Percentiles rank a stretch among this genome's conserved stretches.
Evolutionary conservation across 768 basidiomycete genomes (phyloP).

Genomic region (Cytidiella melzeri): DNA sequence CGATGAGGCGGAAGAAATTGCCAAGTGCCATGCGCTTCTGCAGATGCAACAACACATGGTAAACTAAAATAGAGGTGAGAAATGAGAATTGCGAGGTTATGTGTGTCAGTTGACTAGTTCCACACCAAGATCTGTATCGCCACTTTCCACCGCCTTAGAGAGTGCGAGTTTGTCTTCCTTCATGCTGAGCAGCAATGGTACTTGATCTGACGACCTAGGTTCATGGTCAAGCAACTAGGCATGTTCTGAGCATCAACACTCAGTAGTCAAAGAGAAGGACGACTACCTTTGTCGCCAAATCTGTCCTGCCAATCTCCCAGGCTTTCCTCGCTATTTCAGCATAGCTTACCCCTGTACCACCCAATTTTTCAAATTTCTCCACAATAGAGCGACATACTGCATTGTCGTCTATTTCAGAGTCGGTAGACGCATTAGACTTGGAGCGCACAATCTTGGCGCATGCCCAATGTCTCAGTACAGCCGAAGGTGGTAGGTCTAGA

Average conservation of each 20-base stretch:
- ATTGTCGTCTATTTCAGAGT: constrained; percentile 61
- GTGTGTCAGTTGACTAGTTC: neutral
- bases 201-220: constrained; percentile 82
- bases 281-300: constrained; percentile 77
- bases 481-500: constrained; percentile 76
- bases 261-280: neutral
- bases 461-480: constrained; percentile 94
- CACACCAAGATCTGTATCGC: constrained; percentile 90
- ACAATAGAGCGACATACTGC: constrained; percentile 80
- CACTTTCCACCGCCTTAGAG: constrained; percentile 86
- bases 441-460: constrained; percentile 82
- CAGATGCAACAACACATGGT: constrained; percentile 86
- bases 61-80: constrained; percentile 69
- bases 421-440: constrained; percentile 47
- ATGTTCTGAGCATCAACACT: neutral
- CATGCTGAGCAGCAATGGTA: constrained; percentile 90
- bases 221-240: constrained; percentile 86
- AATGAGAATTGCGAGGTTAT: too few species aligned
- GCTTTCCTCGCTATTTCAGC: constrained; percentile 93
- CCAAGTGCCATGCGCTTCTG: constrained; percentile 80
- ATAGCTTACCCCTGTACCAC: constrained; percentile 77
- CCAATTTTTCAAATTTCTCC: constrained; percentile 81
- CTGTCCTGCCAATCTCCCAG: constrained; percentile 80
- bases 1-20: constrained; percentile 89
- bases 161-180: constrained; percentile 88